Percentiles rank a stretch among this genome's conserved stretches.
These are phyloP conservation scores for Trichopus zeylanicus DNA, from an alignment of 116 monocot species.

Conservation along the genomic window DNA sequence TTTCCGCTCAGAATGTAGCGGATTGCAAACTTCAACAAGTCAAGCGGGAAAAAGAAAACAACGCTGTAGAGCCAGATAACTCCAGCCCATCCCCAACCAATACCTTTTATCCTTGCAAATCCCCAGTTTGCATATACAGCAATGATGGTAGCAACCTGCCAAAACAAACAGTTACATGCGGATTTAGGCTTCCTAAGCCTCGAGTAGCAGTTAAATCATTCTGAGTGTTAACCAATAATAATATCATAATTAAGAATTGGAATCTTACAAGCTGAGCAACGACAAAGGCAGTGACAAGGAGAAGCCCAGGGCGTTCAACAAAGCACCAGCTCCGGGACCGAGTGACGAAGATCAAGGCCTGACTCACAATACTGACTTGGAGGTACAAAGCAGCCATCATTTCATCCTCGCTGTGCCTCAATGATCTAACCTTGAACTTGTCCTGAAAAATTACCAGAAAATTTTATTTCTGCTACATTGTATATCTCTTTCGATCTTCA, in stretches of 20 bases:
- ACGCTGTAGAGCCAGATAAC: slow-evolving; percentile 65
- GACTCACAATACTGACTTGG: slow-evolving; percentile 59
- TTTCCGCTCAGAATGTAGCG: slow-evolving; percentile 57
- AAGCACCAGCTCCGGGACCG: slow-evolving; percentile 47
- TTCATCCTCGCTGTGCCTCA: slow-evolving; percentile 3
- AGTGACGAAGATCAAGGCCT: slow-evolving; percentile 57
- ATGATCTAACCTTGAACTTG: slow-evolving; percentile 5
- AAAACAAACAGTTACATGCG: background rate
- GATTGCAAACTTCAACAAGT: slow-evolving; percentile 50
- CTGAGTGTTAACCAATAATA: too few species aligned
- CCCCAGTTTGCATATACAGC: slow-evolving; percentile 63
- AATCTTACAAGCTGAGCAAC: slow-evolving; percentile 49
- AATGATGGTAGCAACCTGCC: slow-evolving; percentile 51
- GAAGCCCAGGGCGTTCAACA: slow-evolving; percentile 42
- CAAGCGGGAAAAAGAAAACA: slow-evolving; percentile 49
- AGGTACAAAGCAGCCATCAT: slow-evolving; percentile 38
- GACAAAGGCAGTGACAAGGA: slow-evolving; percentile 39
- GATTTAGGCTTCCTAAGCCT: too few species aligned
- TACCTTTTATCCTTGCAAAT: slow-evolving; percentile 49
- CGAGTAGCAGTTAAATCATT: too few species aligned
- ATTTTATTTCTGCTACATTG: too few species aligned
- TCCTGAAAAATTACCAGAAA: background rate
- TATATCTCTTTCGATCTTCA: too few species aligned
- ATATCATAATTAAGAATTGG: background rate
- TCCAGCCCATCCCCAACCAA: slow-evolving; percentile 75